Conservation (phyloP, 352 stramenopile species). For the Phytopythium ostracodes region DNA sequence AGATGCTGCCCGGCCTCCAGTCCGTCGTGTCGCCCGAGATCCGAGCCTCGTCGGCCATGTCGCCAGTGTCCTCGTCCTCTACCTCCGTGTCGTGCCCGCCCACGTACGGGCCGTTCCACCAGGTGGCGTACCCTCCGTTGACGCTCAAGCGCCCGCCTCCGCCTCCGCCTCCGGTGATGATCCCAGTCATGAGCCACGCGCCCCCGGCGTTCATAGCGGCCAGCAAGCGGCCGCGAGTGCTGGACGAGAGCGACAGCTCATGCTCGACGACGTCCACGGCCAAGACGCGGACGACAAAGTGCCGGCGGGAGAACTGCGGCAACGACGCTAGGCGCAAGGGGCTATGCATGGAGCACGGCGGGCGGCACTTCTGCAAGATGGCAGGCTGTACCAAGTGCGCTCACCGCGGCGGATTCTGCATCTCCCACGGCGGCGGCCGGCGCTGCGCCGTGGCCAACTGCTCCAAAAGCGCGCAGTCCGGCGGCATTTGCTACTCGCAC, state of each 20-base stretch:
- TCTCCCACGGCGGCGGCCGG: constrained; percentile 73
- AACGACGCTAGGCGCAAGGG: constrained; percentile 76
- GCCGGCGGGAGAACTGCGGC: constrained; percentile 61
- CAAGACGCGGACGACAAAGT: constrained; percentile 24
- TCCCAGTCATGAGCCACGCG: constrained; percentile 13
- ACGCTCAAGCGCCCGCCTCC: constrained; percentile 3
- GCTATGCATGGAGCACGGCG: constrained; percentile 86
- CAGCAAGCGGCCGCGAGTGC: constrained; percentile 21
- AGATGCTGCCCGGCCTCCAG: constrained; percentile 22
- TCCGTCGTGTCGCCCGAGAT: constrained; percentile 15
- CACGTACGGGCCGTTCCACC: constrained; percentile 11
- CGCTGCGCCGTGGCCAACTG: constrained; percentile 71
- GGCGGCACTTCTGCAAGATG: constrained; percentile 85
- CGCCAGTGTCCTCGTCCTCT: constrained; percentile 11
- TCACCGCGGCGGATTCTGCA: constrained; percentile 77
- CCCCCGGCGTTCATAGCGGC: constrained; percentile 18
- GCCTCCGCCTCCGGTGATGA: constrained; percentile 5
- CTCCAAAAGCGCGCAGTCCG: constrained; percentile 76
- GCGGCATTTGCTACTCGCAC: constrained; percentile 82
- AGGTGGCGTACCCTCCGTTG: neutral
- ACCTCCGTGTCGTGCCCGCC: constrained; percentile 7
- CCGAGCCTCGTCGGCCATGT: constrained; percentile 10
- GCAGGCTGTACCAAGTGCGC: constrained; percentile 78
- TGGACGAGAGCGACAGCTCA: constrained; percentile 10
- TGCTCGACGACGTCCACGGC: constrained; percentile 21